Conservation (phyloP, 2,329 filamentous ascomycete genomes). For the Coleophoma eucalyptorum region DNA sequence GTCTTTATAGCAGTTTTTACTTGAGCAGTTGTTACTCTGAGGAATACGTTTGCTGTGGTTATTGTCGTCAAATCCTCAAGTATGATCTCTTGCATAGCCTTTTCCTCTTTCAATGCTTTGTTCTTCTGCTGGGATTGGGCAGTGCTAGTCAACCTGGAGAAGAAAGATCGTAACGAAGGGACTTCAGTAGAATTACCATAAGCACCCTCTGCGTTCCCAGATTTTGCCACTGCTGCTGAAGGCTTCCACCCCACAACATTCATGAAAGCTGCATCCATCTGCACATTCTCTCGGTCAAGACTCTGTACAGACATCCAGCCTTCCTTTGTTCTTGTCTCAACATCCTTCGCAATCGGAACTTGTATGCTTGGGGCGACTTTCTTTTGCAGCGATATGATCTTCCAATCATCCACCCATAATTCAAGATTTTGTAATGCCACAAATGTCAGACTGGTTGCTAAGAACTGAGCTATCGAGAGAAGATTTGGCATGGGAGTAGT, state of each 20-base stretch:
- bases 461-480: slow-evolving; percentile 82
- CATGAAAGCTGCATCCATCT: slow-evolving; percentile 90
- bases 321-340: slow-evolving; percentile 80
- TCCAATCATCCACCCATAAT: slow-evolving; percentile 85
- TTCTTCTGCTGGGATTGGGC: slow-evolving; percentile 46
- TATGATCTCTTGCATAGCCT: slow-evolving; percentile 56
- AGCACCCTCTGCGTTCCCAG: slow-evolving; percentile 17
- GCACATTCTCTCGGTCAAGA: slow-evolving; percentile 82
- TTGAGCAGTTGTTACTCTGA: slow-evolving; percentile 80
- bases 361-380: slow-evolving; percentile 76
- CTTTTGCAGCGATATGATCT: slow-evolving; percentile 75
- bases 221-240: slow-evolving; percentile 37
- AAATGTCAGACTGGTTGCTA: slow-evolving; percentile 94
- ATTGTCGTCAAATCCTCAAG: slow-evolving; percentile 68
- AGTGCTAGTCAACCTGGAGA: slow-evolving; percentile 67
- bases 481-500: slow-evolving; percentile 85
- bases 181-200: slow-evolving; percentile 47
- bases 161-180: slow-evolving; percentile 73
- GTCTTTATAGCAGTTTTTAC: slow-evolving; percentile 72
- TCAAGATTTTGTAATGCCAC: slow-evolving; percentile 86
- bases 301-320: slow-evolving; percentile 80
- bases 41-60: slow-evolving; percentile 77
- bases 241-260: slow-evolving; percentile 82
- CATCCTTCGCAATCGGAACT: slow-evolving; percentile 70
- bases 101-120: slow-evolving; percentile 60